Conservation (phyloP, 805 yeast species). For the Saccharomycopsis microspora region DNA sequence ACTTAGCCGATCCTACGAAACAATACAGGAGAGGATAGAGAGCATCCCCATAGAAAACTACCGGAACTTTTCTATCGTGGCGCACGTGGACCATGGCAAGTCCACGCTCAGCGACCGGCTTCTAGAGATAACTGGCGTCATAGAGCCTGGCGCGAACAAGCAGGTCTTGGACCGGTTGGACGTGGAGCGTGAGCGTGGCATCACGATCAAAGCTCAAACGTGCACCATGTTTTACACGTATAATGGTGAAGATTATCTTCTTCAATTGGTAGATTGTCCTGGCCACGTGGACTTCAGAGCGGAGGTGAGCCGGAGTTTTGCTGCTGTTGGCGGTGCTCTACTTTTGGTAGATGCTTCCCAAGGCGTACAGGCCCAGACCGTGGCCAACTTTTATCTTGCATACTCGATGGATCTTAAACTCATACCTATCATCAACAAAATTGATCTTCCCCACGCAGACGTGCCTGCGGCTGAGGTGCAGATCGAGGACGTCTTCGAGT, state of each 20-base stretch:
- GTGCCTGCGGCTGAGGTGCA: constrained; percentile 73
- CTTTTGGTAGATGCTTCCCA: constrained; percentile 88
- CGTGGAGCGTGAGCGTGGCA: constrained; percentile 93
- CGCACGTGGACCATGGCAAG: constrained; percentile 88
- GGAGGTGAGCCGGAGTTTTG: constrained; percentile 89
- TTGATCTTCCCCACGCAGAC: constrained; percentile 83
- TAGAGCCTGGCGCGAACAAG: constrained; percentile 60
- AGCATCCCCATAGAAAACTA: constrained; percentile 74
- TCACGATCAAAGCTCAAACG: constrained; percentile 94
- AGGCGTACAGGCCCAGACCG: constrained; percentile 97
- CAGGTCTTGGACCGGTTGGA: constrained; percentile 88
- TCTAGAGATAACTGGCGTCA: constrained; percentile 81
- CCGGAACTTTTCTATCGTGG: constrained; percentile 88
- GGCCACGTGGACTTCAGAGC: constrained; percentile 96
- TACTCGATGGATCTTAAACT: constrained; percentile 72
- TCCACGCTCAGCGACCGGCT: constrained; percentile 84
- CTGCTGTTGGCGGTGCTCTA: constrained; percentile 92
- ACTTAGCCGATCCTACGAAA: not conserved
- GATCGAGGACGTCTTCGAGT: constrained; percentile 74
- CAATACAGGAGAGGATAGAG: constrained; percentile 46
- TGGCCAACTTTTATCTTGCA: constrained; percentile 91
- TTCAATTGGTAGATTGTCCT: constrained; percentile 93
- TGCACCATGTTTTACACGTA: constrained; percentile 81
- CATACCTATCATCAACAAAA: constrained; percentile 84
- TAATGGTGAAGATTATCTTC: constrained; percentile 59